phyloP scores from a whole-genome alignment of 257 asterid genomes.

The Cynanchum wilfordii region DNA sequence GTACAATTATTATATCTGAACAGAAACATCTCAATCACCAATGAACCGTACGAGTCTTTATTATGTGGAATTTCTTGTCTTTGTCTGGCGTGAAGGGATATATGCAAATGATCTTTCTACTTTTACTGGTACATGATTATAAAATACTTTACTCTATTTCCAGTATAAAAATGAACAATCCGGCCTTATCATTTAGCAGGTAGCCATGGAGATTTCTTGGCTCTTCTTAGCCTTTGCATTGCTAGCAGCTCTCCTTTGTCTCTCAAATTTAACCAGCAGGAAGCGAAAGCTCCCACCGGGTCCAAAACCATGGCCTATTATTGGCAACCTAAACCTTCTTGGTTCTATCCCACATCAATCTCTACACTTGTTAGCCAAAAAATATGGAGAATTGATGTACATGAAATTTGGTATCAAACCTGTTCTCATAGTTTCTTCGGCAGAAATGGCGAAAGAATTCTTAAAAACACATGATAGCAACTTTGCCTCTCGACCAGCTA shows the following conservation, averaged over 20 bases:
- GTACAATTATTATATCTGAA: too few relatives aligned
- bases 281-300: constrained; percentile 29
- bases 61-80: too few relatives aligned
- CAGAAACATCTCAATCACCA: too few relatives aligned
- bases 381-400: constrained; percentile 34
- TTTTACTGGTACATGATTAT: too few relatives aligned
- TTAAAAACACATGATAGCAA: constrained; percentile 24
- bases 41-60: too few relatives aligned
- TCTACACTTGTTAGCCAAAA: constrained; percentile 20
- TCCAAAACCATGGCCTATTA: constrained; percentile 39
- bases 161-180: not conserved
- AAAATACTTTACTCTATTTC: not conserved
- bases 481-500: constrained; percentile 36
- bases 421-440: constrained; percentile 34
- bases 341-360: constrained; percentile 23
- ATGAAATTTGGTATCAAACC: constrained; percentile 28
- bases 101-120: too few relatives aligned
- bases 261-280: not conserved
- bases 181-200: not conserved
- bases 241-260: not conserved
- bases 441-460: constrained; percentile 35
- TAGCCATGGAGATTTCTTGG: not conserved
- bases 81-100: too few relatives aligned
- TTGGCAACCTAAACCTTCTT: constrained; percentile 31
- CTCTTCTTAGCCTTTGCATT: not conserved